Percentiles rank a stretch among this genome's conserved stretches.
Conservation (phyloP, 192 early-diverging fungal species). For the Podila epicladia region DNA sequence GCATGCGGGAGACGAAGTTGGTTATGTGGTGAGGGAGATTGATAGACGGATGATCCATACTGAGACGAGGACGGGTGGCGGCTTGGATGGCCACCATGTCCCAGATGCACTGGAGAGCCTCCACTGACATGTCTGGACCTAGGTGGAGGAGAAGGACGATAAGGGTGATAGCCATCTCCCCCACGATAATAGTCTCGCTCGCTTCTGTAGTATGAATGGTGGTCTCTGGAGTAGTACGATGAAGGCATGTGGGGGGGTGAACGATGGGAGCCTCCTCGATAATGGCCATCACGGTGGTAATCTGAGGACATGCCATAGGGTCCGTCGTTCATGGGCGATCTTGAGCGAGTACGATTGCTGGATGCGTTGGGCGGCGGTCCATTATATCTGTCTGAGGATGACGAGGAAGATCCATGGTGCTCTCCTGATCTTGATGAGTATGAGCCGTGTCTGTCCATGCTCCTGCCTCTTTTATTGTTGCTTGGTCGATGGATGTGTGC, state of each 20-base stretch:
- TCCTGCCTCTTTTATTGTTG: background rate
- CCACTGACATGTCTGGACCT: slow-evolving; percentile 42
- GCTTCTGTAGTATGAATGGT: slow-evolving; percentile 36
- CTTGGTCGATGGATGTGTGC: background rate
- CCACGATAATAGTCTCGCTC: slow-evolving; percentile 46
- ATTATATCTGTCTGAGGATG: slow-evolving; percentile 27
- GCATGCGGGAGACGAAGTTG: slow-evolving; percentile 46
- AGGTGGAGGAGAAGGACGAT: slow-evolving; percentile 43
- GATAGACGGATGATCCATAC: slow-evolving; percentile 35
- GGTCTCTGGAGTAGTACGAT: slow-evolving; percentile 46
- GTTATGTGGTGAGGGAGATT: slow-evolving; percentile 47
- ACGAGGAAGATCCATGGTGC: slow-evolving; percentile 26
- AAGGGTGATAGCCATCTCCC: slow-evolving; percentile 42
- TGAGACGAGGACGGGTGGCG: slow-evolving; percentile 22
- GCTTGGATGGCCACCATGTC: slow-evolving; percentile 18
- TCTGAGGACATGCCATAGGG: slow-evolving; percentile 18
- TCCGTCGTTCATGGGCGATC: slow-evolving; percentile 33
- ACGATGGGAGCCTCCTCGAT: slow-evolving; percentile 18
- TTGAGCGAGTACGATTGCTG: slow-evolving; percentile 17
- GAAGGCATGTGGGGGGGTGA: slow-evolving; percentile 36
- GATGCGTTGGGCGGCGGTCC: slow-evolving; percentile 3
- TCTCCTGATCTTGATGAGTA: slow-evolving; percentile 40
- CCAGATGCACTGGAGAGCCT: slow-evolving; percentile 34
- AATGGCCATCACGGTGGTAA: slow-evolving; percentile 39
- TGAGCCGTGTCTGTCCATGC: slow-evolving; percentile 50